A percentile compares a stretch with the other conserved stretches of the same genome.
phyloP scores from a whole-genome alignment of 2,329 filamentous ascomycete genomes.

The Botryotinia calthae region DNA sequence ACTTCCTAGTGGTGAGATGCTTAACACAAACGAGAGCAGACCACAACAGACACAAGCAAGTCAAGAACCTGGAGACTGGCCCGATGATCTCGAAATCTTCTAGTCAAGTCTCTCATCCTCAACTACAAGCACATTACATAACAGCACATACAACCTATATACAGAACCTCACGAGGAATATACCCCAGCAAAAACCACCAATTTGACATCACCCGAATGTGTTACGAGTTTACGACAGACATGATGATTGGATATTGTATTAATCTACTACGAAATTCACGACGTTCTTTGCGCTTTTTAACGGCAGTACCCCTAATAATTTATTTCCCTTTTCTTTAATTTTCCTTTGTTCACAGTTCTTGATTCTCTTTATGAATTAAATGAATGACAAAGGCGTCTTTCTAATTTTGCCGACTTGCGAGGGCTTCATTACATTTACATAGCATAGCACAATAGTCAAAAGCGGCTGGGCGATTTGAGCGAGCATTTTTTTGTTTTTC shows the following conservation, averaged over 20 bases:
- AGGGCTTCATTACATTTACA: constrained; percentile 3
- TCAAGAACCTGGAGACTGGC: constrained; percentile 17
- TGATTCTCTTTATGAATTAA: constrained; percentile 12
- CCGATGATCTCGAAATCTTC: constrained; percentile 21
- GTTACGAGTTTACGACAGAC: constrained; percentile 21
- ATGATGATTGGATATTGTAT: constrained; percentile 21
- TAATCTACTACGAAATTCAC: constrained; percentile 17
- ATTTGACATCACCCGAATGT: constrained; percentile 17
- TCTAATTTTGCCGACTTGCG: not conserved
- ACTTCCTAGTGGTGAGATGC: constrained; percentile 22
- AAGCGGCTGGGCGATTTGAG: not conserved
- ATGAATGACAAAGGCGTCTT: constrained; percentile 1
- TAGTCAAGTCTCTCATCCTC: not conserved
- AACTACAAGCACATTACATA: not conserved
- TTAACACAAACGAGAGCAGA: not conserved
- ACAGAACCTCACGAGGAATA: not conserved
- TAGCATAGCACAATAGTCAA: constrained; percentile 4
- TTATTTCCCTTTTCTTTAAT: not conserved
- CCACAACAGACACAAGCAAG: not conserved
- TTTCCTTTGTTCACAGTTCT: constrained; percentile 7
- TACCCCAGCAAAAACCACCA: constrained; percentile 3
- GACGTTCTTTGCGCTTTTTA: constrained; percentile 8
- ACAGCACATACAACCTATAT: not conserved
- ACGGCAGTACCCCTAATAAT: constrained; percentile 15
- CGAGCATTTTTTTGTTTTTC: constrained; percentile 1